Base-by-base conservation (phyloP, 1,284 basidiomycete species). In the Pascua guehoae region DNA sequence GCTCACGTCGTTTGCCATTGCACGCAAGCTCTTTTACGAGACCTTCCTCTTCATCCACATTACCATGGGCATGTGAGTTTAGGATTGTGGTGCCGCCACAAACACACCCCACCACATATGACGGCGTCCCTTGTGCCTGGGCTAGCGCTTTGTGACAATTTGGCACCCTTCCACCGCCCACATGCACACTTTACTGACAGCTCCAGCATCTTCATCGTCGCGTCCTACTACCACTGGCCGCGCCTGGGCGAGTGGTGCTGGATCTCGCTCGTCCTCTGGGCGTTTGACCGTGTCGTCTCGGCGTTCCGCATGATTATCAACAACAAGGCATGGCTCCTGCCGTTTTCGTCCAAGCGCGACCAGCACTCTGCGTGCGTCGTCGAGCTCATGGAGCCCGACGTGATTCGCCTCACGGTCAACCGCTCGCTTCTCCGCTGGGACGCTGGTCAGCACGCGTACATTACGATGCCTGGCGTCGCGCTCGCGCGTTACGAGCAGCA, bases 211-310 rank as follows among this genome's bases (percentile, higher is more conserved):
- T 64, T 60, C 60, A 51, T 67, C 39, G 47, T 62, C 16, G 63
- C 49, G 12, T 49, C 50, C 36, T 57, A 56, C 51, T 58, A 41
- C 57, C 65, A 64, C 57, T 58, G 53, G 51, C 53, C 49, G 12
- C 37, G 47, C 11, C 46, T 57, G 8, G 16, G 51, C 4, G 42
- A 38, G 42, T 58, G 49, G 45, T 38, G 50, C 11, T 53, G 47
- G 47, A 38, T 47, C 12, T 48, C 53, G n/a, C 47, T 60, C 8
- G 14, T 63, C 39, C 68, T 87, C 41, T 88, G 86, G 86, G 85
- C 77, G 2, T 69, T 86, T 47, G 87, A 89, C 69, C 82, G 86
- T 39, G 57, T 81, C 38, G 62, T 85, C 54, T 82, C 86, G 15
- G 36, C 81, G 16, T 56, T 79, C 9, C 82, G 85, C n/a, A 68